phyloP scores from a whole-genome alignment of 1,139 yeast genomes.

The Sugiyamaella paludigena region DNA sequence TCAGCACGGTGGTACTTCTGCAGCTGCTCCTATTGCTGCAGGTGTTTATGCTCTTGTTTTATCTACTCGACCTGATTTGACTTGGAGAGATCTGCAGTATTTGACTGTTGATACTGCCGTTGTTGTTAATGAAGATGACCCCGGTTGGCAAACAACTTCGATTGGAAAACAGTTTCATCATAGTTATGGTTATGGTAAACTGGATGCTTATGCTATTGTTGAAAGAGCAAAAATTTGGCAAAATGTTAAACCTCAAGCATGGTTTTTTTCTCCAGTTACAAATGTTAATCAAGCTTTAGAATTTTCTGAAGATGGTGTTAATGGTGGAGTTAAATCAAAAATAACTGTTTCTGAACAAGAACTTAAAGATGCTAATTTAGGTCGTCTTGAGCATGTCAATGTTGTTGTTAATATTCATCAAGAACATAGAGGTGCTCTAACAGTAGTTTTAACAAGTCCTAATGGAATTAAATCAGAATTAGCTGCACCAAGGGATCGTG shows the following conservation, averaged over 20 bases:
- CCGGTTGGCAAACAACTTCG: conserved; percentile 60
- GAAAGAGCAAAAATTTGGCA: conserved; percentile 74
- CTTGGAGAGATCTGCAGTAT: conserved; percentile 97
- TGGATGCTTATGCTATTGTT: conserved; percentile 79
- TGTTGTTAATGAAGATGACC: conserved; percentile 64
- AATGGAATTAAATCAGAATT: conserved; percentile 68
- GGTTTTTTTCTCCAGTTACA: conserved; percentile 57
- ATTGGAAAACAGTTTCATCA: conserved; percentile 73
- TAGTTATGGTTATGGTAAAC: conserved; percentile 87
- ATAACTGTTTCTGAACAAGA: conserved; percentile 52
- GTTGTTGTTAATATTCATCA: conserved; percentile 72
- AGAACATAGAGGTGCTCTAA: conserved; percentile 65
- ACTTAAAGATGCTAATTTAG: conserved; percentile 57
- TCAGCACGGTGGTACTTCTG: conserved; percentile 94
- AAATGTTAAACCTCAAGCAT: conserved; percentile 85
- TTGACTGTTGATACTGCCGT: conserved; percentile 70
- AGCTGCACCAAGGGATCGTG: conserved; percentile 68
- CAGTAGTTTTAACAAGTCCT: conserved; percentile 70
- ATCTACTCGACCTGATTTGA: conserved; percentile 76
- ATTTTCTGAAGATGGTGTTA: conserved; percentile 25
- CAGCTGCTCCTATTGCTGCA: conserved; percentile 98
- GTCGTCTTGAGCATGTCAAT: conserved; percentile 80
- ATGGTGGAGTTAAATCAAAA: conserved; percentile 40
- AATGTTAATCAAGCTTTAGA: conserved; percentile 33
- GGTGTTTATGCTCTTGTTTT: conserved; percentile 84